Evolutionary conservation across 495 filamentous ascomycete genomes (phyloP).

Genomic region (Cryomyces minteri): DNA sequence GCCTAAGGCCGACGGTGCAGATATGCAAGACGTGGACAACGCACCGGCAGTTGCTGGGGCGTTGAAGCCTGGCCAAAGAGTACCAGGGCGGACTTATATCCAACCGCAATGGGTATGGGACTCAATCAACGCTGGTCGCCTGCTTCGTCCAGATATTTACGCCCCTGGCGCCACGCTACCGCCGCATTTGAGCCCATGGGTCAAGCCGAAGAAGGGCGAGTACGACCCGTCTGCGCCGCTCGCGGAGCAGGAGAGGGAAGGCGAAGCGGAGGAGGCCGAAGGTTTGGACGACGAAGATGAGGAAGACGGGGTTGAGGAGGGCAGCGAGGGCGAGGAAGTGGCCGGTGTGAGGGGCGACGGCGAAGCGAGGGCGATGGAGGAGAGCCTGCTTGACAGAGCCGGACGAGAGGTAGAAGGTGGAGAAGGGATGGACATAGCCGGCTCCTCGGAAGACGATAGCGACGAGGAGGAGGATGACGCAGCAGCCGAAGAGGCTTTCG

Average conservation of each 20-base stretch:
- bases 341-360: slow-evolving; percentile 15
- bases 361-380: slow-evolving; percentile 19
- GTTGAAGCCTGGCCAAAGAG: slow-evolving; percentile 32
- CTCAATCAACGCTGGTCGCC: slow-evolving; percentile 70
- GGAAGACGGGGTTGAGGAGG: slow-evolving; percentile 23
- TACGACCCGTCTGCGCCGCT: slow-evolving; percentile 79
- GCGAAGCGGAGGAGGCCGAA: slow-evolving; percentile 56
- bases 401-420: slow-evolving; percentile 24
- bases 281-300: slow-evolving; percentile 39
- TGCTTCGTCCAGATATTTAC: slow-evolving; percentile 77
- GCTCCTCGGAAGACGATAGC: slow-evolving; percentile 26
- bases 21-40: slow-evolving; percentile 13
- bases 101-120: slow-evolving; percentile 99
- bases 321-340: slow-evolving; percentile 20
- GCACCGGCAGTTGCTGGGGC: slow-evolving; percentile 23
- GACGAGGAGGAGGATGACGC: slow-evolving; percentile 23
- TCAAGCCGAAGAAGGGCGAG: slow-evolving; percentile 61
- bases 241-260: slow-evolving; percentile 59
- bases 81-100: slow-evolving; percentile 78
- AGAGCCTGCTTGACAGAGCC: slow-evolving; percentile 19
- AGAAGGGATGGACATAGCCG: slow-evolving; percentile 40
- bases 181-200: slow-evolving; percentile 91
- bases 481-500: slow-evolving; percentile 17
- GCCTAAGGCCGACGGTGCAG: slow-evolving; percentile 34
- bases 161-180: slow-evolving; percentile 76